Conservation (phyloP, 164 flowering plant species). For the Tetracentron sinense region DNA sequence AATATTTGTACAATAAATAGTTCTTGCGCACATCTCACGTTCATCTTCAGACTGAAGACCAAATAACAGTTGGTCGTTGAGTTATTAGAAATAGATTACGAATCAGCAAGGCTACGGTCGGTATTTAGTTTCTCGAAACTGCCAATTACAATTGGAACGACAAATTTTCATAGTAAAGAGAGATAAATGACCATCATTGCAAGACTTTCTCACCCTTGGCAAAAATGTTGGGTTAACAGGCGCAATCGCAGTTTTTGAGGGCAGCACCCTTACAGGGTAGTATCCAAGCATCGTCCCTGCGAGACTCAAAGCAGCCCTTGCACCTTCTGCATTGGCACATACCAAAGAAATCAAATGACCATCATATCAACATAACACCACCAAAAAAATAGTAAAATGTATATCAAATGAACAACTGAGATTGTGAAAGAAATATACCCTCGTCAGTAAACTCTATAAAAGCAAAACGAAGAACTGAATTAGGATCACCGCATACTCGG, state of each 20-base stretch:
- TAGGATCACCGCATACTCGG: conserved; percentile 77
- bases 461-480: conserved; percentile 76
- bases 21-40: conserved; percentile 84
- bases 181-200: neutral
- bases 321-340: conserved; percentile 52
- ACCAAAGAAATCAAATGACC: conserved; percentile 4
- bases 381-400: neutral
- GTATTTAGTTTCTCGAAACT: neutral
- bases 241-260: conserved; percentile 88
- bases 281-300: conserved; percentile 82
- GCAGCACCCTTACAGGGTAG: conserved; percentile 74
- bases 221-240: conserved; percentile 82
- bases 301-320: conserved; percentile 59
- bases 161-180: neutral
- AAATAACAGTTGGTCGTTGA: conserved; percentile 7
- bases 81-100: conserved; percentile 7
- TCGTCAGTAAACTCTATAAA: conserved; percentile 79
- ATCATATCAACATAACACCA: neutral
- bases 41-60: conserved; percentile 66
- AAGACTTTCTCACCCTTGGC: conserved; percentile 57
- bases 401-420: neutral
- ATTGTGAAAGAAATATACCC: conserved; percentile 33
- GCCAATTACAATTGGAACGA: neutral
- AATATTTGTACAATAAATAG: conserved; percentile 82
- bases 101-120: neutral